phyloP scores from a whole-genome alignment of 768 basidiomycete genomes.

The Cubamyces sp. region DNA sequence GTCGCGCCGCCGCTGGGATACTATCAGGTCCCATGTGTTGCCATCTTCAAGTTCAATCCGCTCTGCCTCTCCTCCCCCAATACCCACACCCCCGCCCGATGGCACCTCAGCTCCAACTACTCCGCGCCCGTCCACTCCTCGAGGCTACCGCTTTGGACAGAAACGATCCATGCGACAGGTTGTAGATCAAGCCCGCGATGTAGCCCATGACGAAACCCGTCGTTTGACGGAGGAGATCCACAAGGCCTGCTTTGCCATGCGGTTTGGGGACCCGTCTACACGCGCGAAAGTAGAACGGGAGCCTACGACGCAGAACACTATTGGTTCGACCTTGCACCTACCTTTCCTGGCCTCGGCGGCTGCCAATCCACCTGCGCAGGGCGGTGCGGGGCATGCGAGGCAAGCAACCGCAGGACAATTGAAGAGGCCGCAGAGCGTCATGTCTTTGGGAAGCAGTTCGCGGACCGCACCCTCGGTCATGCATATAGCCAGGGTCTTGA shows the following conservation, averaged over 20 bases:
- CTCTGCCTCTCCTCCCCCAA: slow-evolving; percentile 10
- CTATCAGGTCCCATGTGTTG: slow-evolving; percentile 33
- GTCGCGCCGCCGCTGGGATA: slow-evolving; percentile 34
- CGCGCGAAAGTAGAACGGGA: slow-evolving; percentile 40
- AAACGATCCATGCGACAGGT: slow-evolving; percentile 46
- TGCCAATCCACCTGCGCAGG: slow-evolving; percentile 15
- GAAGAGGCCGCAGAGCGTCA: slow-evolving; percentile 50
- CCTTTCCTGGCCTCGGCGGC: slow-evolving; percentile 34
- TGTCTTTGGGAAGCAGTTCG: slow-evolving; percentile 36
- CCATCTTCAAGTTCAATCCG: slow-evolving; percentile 21
- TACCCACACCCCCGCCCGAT: slow-evolving; percentile 12
- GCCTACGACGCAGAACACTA: slow-evolving; percentile 27
- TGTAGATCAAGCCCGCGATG: slow-evolving; percentile 64
- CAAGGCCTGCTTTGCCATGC: slow-evolving; percentile 55
- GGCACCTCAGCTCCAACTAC: slow-evolving; percentile 9
- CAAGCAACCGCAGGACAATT: slow-evolving; percentile 39
- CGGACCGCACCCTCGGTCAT: slow-evolving; percentile 44
- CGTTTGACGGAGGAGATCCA: slow-evolving; percentile 60
- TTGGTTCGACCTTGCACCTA: slow-evolving; percentile 42
- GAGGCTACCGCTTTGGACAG: slow-evolving; percentile 30
- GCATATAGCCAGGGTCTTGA: slow-evolving; percentile 47
- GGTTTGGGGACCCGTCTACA: slow-evolving; percentile 47
- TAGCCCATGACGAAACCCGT: slow-evolving; percentile 49
- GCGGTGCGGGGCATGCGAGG: slow-evolving; percentile 24
- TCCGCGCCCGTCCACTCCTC: slow-evolving; percentile 32